Evolutionary conservation across 2,329 filamentous ascomycete species (phyloP), one percentile per base, ranked within the genome.

Genomic region (Fusarium scirpi): DNA sequence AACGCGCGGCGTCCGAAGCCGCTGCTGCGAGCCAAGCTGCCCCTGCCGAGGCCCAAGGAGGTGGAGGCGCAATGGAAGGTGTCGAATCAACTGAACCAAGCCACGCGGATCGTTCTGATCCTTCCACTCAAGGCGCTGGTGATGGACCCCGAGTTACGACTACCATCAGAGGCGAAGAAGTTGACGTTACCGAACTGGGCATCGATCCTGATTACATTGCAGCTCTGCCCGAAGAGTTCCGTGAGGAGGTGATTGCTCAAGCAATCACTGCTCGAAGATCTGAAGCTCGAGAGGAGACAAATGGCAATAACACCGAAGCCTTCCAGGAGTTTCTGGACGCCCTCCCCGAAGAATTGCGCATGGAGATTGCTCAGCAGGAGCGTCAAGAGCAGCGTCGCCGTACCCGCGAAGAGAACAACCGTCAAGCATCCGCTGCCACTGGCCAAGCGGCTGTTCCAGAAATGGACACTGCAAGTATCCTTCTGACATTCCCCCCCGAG

Each of bases 151-250:
- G 94, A 49, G 87, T 97, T 30, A 91, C 91, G 74, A 97, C 93
- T 18, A 94, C 88, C 3, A 94, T 99, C 57, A 86, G 94, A 65
- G 95, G 94, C 27, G 92, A 92, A 69, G 90, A 96, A 75, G 89
- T 97, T 56, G 96, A 99, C 78, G 96, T 99, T 51, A 99, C 96
- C 0, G 93, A 93, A 65, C 86, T 99, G 67, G 94, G 95, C 51
- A 98, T 99, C 74, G 96, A 99, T 77, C 89, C 92, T 18, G 94
- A 97, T 60, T 99, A 98, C 80, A 88, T 99, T 9, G 93, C 96
- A 63, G 97, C 95, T n/a, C 84, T 99, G n/a, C 96, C 96, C 1
- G 96, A 99, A 74, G 97, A 99, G 66, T 90, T 98, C 77, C 89
- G 96, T 47, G 95, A 98, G 79, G 96, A 99, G 78, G 96, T 99